Conservation (phyloP, 2,329 filamentous ascomycete genomes). For the Fusarium sp. region DNA sequence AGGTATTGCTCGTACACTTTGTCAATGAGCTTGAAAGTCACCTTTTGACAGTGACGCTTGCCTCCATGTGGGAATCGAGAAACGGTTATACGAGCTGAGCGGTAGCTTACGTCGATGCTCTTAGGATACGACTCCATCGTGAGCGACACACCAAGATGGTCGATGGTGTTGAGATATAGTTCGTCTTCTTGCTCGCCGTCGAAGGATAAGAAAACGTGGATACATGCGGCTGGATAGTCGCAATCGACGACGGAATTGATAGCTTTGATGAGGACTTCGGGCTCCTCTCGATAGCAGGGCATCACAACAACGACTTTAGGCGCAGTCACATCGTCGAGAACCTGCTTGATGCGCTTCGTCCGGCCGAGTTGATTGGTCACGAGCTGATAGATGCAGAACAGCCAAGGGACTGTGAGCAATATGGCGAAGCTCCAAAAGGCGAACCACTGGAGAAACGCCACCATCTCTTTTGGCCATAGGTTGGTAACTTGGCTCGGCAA, state of each 20-base stretch:
- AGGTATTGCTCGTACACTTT: constrained; percentile 90
- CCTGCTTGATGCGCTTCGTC: constrained; percentile 82
- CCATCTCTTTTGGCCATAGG: constrained; percentile 77
- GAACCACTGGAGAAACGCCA: constrained; percentile 87
- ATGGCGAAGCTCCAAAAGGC: constrained; percentile 93
- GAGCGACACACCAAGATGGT: constrained; percentile 84
- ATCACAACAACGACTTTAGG: constrained; percentile 97
- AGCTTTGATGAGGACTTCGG: constrained; percentile 84
- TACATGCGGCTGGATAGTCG: constrained; percentile 91
- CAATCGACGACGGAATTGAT: constrained; percentile 93
- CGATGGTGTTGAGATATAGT: constrained; percentile 86
- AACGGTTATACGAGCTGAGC: constrained; percentile 85
- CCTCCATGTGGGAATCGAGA: constrained; percentile 94
- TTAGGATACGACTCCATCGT: constrained; percentile 83
- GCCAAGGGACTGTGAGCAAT: constrained; percentile 88
- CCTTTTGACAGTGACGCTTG: constrained; percentile 93
- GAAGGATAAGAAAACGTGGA: constrained; percentile 95
- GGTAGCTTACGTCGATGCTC: constrained; percentile 91
- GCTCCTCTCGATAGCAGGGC: constrained; percentile 95
- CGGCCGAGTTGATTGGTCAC: constrained; percentile 89
- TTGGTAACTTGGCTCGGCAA: constrained; percentile 78
- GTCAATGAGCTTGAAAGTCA: constrained; percentile 92
- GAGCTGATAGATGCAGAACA: constrained; percentile 92
- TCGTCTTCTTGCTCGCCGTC: constrained; percentile 92
- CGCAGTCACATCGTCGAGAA: constrained; percentile 85